Evolutionary conservation across 1,139 yeast species (phyloP), one percentile per base, ranked within the genome.

Genomic region (Kodamaea derodonti): DNA sequence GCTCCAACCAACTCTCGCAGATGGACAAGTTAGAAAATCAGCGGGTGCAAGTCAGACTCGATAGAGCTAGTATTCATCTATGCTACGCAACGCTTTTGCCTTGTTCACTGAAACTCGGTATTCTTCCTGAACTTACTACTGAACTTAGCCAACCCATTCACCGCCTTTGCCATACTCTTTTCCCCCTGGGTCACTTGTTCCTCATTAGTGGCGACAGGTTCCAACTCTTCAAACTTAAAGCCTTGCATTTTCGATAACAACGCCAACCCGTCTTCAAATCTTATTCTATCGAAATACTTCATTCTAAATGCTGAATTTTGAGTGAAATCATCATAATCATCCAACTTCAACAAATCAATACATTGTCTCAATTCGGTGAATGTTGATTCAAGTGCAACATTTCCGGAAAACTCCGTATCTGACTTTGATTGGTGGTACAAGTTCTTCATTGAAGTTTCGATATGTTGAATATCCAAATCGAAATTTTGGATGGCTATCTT

Each of bases 281-380:
- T 61, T 17, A 69, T 56, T 35, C 72, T 49, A 44, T 67, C 73
- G 40, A 67, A 69, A 30, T 59, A 53, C 37, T 74, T 57, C 63
- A 65, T 62, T 46, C 75, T 55, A 39, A 54, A 62, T 1, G 65
- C 44, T 2, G 71, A 60, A 43, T 66, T 66, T 36, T 58, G 61
- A 29, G 51, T 51, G 45, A 62, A 69, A 30, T 68, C 74, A 14
- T 65, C 72, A 45, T 59, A 65, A 38, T 58, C 58, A 6, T 65
- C 68, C 35, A 64, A 46, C 39, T 62, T 54, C 36, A 69, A 58
- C 48, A 69, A 52, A 49, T 69, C 68, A 36, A 69, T 62, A 37
- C 68, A 59, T 47, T 69, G 75, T 44, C 75, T 56, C 37, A 69
- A 61, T 45, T 68, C 73, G 1, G 69, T 56, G 38, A 69, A 69